phyloP scores from a whole-genome alignment of 2,329 filamentous ascomycete species.

The Claviceps sp. region DNA sequence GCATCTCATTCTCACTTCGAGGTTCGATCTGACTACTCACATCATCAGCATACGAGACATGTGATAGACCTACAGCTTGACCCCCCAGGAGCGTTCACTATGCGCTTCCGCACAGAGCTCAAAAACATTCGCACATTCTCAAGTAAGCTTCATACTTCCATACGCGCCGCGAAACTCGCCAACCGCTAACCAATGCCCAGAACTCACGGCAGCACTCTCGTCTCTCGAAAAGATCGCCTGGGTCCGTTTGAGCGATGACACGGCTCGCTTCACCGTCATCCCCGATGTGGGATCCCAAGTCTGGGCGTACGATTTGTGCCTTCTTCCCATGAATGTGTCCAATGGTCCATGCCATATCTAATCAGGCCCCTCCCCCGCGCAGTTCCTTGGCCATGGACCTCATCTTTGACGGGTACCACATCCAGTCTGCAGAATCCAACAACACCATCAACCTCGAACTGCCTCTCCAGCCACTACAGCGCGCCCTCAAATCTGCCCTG shows the following conservation, averaged over 20 bases:
- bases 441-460: conserved; percentile 97
- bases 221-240: conserved; percentile 73
- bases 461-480: conserved; percentile 73
- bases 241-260: conserved; percentile 78
- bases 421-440: conserved; percentile 68
- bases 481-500: conserved; percentile 80
- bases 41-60: background rate
- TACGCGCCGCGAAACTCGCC: background rate
- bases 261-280: conserved; percentile 87
- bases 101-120: conserved; percentile 54
- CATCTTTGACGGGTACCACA: conserved; percentile 74
- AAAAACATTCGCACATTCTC: conserved; percentile 54
- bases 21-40: background rate
- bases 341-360: background rate
- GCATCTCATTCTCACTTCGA: background rate
- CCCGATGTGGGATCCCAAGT: conserved; percentile 91
- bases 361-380: background rate
- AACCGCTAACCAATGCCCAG: conserved; percentile 21
- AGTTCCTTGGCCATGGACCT: conserved; percentile 57
- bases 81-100: conserved; percentile 20
- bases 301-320: conserved; percentile 60
- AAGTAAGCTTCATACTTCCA: conserved; percentile 28
- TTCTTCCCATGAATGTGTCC: background rate
- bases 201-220: conserved; percentile 50
- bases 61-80: background rate